Conservation (phyloP, 2,329 filamentous ascomycete species). For the Pseudocercospora pini-densiflorae region DNA sequence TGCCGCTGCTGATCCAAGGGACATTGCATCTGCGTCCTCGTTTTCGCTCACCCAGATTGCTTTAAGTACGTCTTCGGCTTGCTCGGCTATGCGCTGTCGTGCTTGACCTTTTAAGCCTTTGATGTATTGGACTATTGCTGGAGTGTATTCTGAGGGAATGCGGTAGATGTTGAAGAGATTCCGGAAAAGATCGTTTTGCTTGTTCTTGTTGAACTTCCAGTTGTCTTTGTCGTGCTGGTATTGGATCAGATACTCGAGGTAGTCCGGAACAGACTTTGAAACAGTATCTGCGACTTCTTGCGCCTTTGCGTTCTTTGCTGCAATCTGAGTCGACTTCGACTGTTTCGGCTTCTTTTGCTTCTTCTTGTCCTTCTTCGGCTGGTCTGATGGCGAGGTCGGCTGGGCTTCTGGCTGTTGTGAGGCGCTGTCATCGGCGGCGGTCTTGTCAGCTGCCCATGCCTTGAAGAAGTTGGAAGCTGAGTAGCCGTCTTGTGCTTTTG, state of each 20-base stretch:
- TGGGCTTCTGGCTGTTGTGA: conserved; percentile 28
- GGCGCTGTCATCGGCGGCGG: conserved; percentile 26
- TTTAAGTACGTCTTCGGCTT: conserved; percentile 22
- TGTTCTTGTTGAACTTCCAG: conserved; percentile 98
- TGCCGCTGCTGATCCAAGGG: conserved; percentile 14
- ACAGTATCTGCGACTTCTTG: neutral
- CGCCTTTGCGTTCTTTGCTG: neutral
- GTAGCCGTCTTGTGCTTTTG: conserved; percentile 62
- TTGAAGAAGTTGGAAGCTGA: conserved; percentile 58
- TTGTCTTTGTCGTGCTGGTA: conserved; percentile 71
- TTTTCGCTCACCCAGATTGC: conserved; percentile 21
- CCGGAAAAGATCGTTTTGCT: conserved; percentile 83
- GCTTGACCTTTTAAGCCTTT: conserved; percentile 73
- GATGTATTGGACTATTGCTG: conserved; percentile 76
- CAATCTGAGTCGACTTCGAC: conserved; percentile 11
- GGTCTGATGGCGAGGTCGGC: conserved; percentile 12
- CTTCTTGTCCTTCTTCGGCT: conserved; percentile 35
- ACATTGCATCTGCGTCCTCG: conserved; percentile 22
- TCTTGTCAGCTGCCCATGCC: conserved; percentile 47
- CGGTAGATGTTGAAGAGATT: conserved; percentile 50
- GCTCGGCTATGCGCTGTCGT: conserved; percentile 19
- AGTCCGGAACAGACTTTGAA: conserved; percentile 51
- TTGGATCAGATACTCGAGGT: conserved; percentile 75
- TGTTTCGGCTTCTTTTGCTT: conserved; percentile 33
- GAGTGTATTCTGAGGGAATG: conserved; percentile 67